Evolutionary conservation across 371 early-diverging fungal genomes (phyloP).

Genomic region (Rhizomucor pusillus): DNA sequence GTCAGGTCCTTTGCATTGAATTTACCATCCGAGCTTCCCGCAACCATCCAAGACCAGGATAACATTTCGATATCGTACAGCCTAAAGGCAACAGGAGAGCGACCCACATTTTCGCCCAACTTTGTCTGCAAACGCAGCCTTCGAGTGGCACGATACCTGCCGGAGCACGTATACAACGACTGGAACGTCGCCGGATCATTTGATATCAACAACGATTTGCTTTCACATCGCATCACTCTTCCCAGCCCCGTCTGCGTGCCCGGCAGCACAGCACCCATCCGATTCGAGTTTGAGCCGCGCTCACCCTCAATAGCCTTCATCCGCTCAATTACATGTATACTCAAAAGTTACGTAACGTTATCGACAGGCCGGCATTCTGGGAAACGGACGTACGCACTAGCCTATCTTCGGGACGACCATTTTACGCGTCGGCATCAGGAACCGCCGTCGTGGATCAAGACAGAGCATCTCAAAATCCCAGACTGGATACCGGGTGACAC

Average conservation of each 20-base stretch:
- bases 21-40: constrained; percentile 38
- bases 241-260: constrained; percentile 28
- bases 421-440: constrained; percentile 6
- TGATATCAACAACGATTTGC: constrained; percentile 30
- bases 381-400: constrained; percentile 18
- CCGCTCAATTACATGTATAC: constrained; percentile 19
- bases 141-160: constrained; percentile 10
- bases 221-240: constrained; percentile 37
- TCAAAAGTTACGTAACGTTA: constrained; percentile 29
- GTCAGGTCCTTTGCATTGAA: constrained; percentile 36
- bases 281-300: constrained; percentile 30
- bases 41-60: constrained; percentile 30
- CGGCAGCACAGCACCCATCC: constrained; percentile 36
- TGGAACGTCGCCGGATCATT: constrained; percentile 3
- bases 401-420: constrained; percentile 27
- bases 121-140: constrained; percentile 21
- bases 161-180: neutral
- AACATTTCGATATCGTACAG: constrained; percentile 23
- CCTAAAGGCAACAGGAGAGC: constrained; percentile 34
- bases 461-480: constrained; percentile 26
- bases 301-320: constrained; percentile 23
- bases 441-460: constrained; percentile 16
- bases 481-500: constrained; percentile 17
- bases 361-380: constrained; percentile 11
- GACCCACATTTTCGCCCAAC: constrained; percentile 31